phyloP scores from a whole-genome alignment of 129 eudicot genomes.

The Ambrosia trifida region DNA sequence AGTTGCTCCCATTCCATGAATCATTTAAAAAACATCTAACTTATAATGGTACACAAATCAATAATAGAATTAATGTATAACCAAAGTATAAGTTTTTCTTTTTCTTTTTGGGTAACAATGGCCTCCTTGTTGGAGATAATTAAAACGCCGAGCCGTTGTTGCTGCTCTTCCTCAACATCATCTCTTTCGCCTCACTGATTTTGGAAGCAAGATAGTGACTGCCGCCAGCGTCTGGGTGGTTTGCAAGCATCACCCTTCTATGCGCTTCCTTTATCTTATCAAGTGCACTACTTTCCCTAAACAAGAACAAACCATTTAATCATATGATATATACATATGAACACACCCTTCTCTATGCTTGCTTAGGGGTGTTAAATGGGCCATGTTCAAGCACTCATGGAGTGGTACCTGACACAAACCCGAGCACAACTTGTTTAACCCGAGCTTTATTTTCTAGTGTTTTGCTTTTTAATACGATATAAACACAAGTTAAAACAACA shows the following conservation, averaged over 20 bases:
- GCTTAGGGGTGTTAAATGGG: too few relatives aligned
- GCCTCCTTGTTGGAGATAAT: background rate
- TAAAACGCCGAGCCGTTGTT: slow-evolving; percentile 47
- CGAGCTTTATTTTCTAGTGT: too few relatives aligned
- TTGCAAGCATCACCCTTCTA: slow-evolving; percentile 77
- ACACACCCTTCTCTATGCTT: too few relatives aligned
- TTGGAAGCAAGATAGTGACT: slow-evolving; percentile 83
- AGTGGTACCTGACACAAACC: too few relatives aligned
- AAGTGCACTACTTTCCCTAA: slow-evolving; percentile 60
- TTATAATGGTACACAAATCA: background rate
- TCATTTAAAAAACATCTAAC: slow-evolving; percentile 9
- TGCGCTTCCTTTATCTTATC: slow-evolving; percentile 79
- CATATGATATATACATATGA: background rate
- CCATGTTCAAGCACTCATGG: too few relatives aligned
- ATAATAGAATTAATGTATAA: slow-evolving; percentile 7
- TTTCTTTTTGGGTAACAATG: background rate
- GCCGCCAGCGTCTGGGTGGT: slow-evolving; percentile 83
- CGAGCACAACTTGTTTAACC: too few relatives aligned
- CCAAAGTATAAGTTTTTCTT: background rate
- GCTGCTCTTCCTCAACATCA: slow-evolving; percentile 54
- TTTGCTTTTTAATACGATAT: too few relatives aligned
- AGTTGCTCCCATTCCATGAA: slow-evolving; percentile 8
- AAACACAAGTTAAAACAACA: too few relatives aligned
- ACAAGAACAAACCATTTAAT: background rate
- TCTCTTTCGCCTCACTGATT: slow-evolving; percentile 72